phyloP scores from a whole-genome alignment of 2,329 filamentous ascomycete genomes.

The Penicillium corylophilum region DNA sequence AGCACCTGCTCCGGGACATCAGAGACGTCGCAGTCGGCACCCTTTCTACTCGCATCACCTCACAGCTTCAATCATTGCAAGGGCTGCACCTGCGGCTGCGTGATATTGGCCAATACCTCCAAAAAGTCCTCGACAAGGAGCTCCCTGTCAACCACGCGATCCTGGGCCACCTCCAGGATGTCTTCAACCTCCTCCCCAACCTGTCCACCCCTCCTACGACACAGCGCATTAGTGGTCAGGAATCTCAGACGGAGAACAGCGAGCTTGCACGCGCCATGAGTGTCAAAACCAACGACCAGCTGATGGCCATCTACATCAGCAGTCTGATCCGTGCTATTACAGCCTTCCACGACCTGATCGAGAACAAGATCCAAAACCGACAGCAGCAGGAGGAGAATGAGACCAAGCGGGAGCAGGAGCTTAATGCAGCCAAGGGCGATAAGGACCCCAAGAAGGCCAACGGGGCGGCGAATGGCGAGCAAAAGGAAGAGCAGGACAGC shows the following conservation, averaged over 20 bases:
- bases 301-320: slow-evolving; percentile 97
- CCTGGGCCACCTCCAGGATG: slow-evolving; percentile 95
- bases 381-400: slow-evolving; percentile 97
- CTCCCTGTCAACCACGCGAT: slow-evolving; percentile 97
- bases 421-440: slow-evolving; percentile 65
- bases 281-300: slow-evolving; percentile 97
- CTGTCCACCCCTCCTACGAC: slow-evolving; percentile 75
- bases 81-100: slow-evolving; percentile 90
- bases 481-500: slow-evolving; percentile 54
- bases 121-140: slow-evolving; percentile 90
- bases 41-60: slow-evolving; percentile 92
- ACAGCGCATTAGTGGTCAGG: slow-evolving; percentile 57
- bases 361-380: slow-evolving; percentile 99
- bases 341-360: slow-evolving; percentile 97
- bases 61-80: slow-evolving; percentile 95
- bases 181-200: slow-evolving; percentile 97
- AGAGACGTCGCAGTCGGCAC: slow-evolving; percentile 97
- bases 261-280: slow-evolving; percentile 96
- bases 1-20: slow-evolving; percentile 96
- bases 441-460: slow-evolving; percentile 54
- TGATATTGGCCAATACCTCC: slow-evolving; percentile 92
- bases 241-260: slow-evolving; percentile 64
- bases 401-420: slow-evolving; percentile 67
- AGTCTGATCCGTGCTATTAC: slow-evolving; percentile 97
- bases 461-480: slow-evolving; percentile 52